phyloP scores from a whole-genome alignment of 768 basidiomycete species.

The Porphyrellus cyaneotinctus region DNA sequence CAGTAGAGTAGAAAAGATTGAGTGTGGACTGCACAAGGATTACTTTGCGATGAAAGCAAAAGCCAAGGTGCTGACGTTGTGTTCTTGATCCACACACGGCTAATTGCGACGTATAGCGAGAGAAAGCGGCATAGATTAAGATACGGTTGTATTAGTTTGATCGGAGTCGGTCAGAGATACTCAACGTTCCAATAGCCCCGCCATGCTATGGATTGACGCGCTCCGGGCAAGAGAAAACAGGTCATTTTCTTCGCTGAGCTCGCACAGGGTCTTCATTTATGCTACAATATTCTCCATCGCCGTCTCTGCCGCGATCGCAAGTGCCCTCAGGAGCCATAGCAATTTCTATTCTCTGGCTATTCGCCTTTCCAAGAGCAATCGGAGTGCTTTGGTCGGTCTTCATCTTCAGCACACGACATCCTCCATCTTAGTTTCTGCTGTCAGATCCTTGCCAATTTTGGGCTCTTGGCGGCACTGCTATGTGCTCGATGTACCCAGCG shows the following conservation, averaged over 20 bases:
- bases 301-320: conserved; percentile 67
- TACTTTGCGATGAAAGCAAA: conserved; percentile 73
- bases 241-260: conserved; percentile 46
- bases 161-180: too few species aligned
- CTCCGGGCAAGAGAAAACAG: conserved; percentile 51
- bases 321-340: conserved; percentile 76
- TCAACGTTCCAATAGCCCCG: not conserved
- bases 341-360: conserved; percentile 96
- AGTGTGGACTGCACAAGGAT: conserved; percentile 93
- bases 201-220: conserved; percentile 49
- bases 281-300: conserved; percentile 60
- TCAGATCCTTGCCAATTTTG: conserved; percentile 90
- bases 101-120: not conserved
- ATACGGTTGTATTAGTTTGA: too few species aligned
- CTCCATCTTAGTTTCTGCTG: conserved; percentile 1
- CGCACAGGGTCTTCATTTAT: conserved; percentile 70
- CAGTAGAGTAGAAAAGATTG: conserved; percentile 78
- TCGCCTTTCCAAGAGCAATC: conserved; percentile 86
- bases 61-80: conserved; percentile 32
- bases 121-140: too few species aligned
- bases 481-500: conserved; percentile 75
- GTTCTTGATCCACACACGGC: not conserved
- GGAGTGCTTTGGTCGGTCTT: conserved; percentile 78
- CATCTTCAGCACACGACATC: not conserved
- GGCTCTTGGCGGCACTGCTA: conserved; percentile 69